Percentiles rank a stretch among this genome's conserved stretches.
phyloP scores from a whole-genome alignment of 2,329 filamentous ascomycete genomes.

The Penicillium psychrosexuale region DNA sequence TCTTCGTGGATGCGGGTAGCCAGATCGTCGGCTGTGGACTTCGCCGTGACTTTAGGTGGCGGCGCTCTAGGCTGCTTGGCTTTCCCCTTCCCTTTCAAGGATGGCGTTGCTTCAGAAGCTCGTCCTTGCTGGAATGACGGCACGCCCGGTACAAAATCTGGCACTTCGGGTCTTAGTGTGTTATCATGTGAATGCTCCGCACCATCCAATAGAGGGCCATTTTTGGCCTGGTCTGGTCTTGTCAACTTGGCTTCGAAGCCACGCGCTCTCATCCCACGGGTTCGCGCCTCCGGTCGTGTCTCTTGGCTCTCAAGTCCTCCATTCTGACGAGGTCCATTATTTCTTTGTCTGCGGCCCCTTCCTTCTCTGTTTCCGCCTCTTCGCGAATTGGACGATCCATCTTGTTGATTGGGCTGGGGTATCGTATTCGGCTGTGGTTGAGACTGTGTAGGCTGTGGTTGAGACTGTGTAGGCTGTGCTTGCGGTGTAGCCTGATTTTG shows the following conservation, averaged over 20 bases:
- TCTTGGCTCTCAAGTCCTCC: conserved; percentile 14
- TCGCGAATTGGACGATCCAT: conserved; percentile 18
- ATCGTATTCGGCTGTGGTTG: conserved; percentile 3
- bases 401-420: conserved; percentile 5
- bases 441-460: conserved; percentile 6
- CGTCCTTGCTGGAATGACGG: conserved; percentile 7
- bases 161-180: conserved; percentile 38
- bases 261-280: conserved; percentile 30
- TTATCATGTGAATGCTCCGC: conserved; percentile 14
- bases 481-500: not conserved
- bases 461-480: conserved; percentile 6
- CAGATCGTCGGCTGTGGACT: conserved; percentile 53
- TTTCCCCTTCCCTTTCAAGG: conserved; percentile 26
- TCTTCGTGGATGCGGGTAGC: conserved; percentile 67
- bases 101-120: not conserved
- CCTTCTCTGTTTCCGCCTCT: conserved; percentile 28
- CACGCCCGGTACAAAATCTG: conserved; percentile 42
- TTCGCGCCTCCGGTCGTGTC: conserved; percentile 3
- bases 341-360: conserved; percentile 19
- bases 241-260: conserved; percentile 46
- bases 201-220: conserved; percentile 9
- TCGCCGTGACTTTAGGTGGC: conserved; percentile 39
- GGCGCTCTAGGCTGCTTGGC: conserved; percentile 27
- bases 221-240: conserved; percentile 21
- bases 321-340: not conserved